phyloP scores from a whole-genome alignment of 352 stramenopile species.

The Phytophthora crassamura region DNA sequence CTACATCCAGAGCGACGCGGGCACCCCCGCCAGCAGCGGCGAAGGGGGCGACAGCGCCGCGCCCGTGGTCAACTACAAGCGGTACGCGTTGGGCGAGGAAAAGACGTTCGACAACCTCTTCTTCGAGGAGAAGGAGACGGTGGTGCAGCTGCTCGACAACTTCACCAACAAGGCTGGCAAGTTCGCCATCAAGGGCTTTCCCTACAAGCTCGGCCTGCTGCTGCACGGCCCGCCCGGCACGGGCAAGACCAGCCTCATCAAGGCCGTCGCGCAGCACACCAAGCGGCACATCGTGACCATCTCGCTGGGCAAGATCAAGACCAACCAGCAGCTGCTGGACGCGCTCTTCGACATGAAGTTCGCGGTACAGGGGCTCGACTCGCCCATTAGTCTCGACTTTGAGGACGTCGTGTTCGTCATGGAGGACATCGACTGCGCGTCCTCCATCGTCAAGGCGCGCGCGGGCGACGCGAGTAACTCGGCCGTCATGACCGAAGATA shows the following conservation, averaged over 20 bases:
- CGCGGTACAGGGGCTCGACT: slow-evolving; percentile 61
- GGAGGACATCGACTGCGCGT: slow-evolving; percentile 89
- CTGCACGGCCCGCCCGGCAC: slow-evolving; percentile 90
- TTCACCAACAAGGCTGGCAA: slow-evolving; percentile 77
- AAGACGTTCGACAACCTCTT: slow-evolving; percentile 93
- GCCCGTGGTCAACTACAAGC: too few species aligned
- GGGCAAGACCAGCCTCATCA: slow-evolving; percentile 92
- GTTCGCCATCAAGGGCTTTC: slow-evolving; percentile 89
- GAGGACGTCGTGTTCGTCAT: slow-evolving; percentile 93
- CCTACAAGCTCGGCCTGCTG: slow-evolving; percentile 90
- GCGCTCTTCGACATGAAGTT: slow-evolving; percentile 86
- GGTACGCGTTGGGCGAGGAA: slow-evolving; percentile 83
- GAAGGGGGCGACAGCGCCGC: slow-evolving; percentile 20
- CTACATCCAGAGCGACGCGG: slow-evolving; percentile 45
- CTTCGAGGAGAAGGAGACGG: slow-evolving; percentile 79
- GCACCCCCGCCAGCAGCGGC: slow-evolving; percentile 14
- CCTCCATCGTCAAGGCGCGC: slow-evolving; percentile 76
- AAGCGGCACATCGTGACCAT: slow-evolving; percentile 82
- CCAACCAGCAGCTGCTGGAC: slow-evolving; percentile 85
- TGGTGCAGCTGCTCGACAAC: slow-evolving; percentile 79
- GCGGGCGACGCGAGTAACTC: slow-evolving; percentile 51
- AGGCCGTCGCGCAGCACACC: slow-evolving; percentile 84
- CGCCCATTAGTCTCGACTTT: slow-evolving; percentile 72
- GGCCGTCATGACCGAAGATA: slow-evolving; percentile 18
- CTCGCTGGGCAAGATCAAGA: slow-evolving; percentile 76